Conservation (phyloP, 2,329 filamentous ascomycete species). For the Paraphaeosphaeria minitans region DNA sequence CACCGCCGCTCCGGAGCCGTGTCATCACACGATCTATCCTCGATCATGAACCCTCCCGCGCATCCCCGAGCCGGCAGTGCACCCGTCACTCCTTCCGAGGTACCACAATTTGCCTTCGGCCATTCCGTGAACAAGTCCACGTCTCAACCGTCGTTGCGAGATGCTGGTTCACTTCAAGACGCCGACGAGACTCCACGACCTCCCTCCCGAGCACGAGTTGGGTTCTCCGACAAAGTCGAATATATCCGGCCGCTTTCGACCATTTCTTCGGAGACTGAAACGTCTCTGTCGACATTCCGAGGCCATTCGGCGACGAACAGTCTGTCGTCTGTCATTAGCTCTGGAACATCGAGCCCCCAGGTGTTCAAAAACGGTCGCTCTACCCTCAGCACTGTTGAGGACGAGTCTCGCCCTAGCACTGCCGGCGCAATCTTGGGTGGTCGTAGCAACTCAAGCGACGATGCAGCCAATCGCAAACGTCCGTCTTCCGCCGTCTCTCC, state of each 20-base stretch:
- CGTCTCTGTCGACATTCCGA: constrained; percentile 70
- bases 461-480: constrained; percentile 37
- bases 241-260: constrained; percentile 83
- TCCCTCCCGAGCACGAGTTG: constrained; percentile 68
- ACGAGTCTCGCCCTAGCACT: constrained; percentile 65
- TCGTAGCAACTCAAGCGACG: constrained; percentile 33
- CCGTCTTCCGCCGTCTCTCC: constrained; percentile 46
- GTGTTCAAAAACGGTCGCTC: constrained; percentile 49
- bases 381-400: constrained; percentile 48
- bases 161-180: constrained; percentile 31
- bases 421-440: constrained; percentile 71
- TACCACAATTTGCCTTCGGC: constrained; percentile 46
- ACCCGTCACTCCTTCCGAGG: constrained; percentile 63
- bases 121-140: constrained; percentile 45
- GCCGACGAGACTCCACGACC: constrained; percentile 42
- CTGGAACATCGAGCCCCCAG: constrained; percentile 56
- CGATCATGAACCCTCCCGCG: constrained; percentile 66
- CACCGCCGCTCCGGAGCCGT: constrained; percentile 83
- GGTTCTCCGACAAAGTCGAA: constrained; percentile 83
- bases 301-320: constrained; percentile 79
- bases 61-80: constrained; percentile 66
- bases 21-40: constrained; percentile 79
- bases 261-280: constrained; percentile 83
- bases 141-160: constrained; percentile 47
- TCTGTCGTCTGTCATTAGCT: constrained; percentile 76